Conservation (phyloP, 352 stramenopile genomes). For the Globisporangium solare region DNA sequence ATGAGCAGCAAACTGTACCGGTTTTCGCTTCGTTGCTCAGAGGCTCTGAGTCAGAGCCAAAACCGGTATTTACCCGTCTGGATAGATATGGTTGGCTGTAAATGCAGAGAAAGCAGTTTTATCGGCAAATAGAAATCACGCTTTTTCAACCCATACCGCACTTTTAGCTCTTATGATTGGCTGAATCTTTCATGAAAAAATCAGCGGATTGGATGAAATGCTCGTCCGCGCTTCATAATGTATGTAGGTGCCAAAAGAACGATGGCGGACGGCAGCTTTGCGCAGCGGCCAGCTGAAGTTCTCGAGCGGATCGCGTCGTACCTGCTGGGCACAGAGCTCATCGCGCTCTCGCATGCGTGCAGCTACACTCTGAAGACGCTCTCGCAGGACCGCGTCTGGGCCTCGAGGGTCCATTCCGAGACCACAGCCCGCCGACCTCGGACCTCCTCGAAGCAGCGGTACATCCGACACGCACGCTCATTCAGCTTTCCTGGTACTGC, state of each 20-base stretch:
- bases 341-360: conserved; percentile 10
- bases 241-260: no score
- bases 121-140: background rate
- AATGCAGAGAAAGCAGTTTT: no score
- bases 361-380: conserved; percentile 5
- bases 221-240: no score
- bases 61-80: no score
- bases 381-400: conserved; percentile 4
- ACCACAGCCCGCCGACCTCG: no score
- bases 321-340: conserved; percentile 11
- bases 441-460: conserved; percentile 1
- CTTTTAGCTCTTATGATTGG: background rate
- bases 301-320: conserved; percentile 2
- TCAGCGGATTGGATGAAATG: background rate
- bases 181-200: background rate
- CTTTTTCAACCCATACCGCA: background rate
- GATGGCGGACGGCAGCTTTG: background rate
- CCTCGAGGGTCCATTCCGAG: background rate
- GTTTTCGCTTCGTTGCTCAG: no score
- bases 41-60: no score
- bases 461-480: background rate
- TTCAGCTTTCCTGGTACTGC: conserved; percentile 3
- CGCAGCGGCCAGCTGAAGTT: background rate
- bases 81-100: background rate
- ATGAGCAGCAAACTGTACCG: no score